A percentile compares a stretch with the other conserved stretches of the same genome.
Evolutionary conservation across 106 monocot species (phyloP).

Genomic region (Allium cepa): DNA sequence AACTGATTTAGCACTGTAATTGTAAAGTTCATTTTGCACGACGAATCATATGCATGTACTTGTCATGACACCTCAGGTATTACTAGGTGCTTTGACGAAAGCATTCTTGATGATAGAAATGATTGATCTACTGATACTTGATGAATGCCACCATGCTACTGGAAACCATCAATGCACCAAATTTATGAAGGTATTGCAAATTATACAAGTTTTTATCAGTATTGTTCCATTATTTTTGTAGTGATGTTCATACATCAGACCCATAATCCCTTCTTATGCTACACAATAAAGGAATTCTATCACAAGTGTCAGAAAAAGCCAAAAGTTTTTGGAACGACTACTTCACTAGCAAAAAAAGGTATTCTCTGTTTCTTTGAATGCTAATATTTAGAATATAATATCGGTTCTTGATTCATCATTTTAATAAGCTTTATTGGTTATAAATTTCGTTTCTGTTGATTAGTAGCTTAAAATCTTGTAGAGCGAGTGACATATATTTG

Average conservation of each 20-base stretch:
- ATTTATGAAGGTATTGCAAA: slow-evolving; percentile 57
- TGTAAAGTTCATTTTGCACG: too few relatives aligned
- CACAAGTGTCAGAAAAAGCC: slow-evolving; percentile 38
- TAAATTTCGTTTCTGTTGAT: too few relatives aligned
- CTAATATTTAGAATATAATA: too few relatives aligned
- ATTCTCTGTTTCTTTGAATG: slow-evolving; percentile 5
- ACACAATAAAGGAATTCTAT: slow-evolving; percentile 67
- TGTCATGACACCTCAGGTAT: slow-evolving; percentile 90
- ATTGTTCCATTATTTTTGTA: too few relatives aligned
- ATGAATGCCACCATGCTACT: slow-evolving; percentile 82
- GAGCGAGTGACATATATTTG: too few relatives aligned
- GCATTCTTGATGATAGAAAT: slow-evolving; percentile 52
- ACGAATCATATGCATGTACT: slow-evolving; percentile 41
- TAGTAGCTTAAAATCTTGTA: too few relatives aligned
- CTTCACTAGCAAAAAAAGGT: slow-evolving; percentile 74
- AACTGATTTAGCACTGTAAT: too few relatives aligned
- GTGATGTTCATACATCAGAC: too few relatives aligned
- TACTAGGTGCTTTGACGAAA: slow-evolving; percentile 76
- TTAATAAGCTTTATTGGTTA: too few relatives aligned
- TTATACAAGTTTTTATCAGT: background rate
- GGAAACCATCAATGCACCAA: slow-evolving; percentile 74
- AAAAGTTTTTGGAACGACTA: slow-evolving; percentile 85
- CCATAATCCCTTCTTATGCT: too few relatives aligned
- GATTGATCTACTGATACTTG: slow-evolving; percentile 58
- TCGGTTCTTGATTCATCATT: too few relatives aligned